A percentile compares a stretch with the other conserved stretches of the same genome.
These are phyloP conservation scores for Aspergillus niger DNA, from an alignment of 2,329 filamentous ascomycete genomes.

Conservation along the genomic window DNA sequence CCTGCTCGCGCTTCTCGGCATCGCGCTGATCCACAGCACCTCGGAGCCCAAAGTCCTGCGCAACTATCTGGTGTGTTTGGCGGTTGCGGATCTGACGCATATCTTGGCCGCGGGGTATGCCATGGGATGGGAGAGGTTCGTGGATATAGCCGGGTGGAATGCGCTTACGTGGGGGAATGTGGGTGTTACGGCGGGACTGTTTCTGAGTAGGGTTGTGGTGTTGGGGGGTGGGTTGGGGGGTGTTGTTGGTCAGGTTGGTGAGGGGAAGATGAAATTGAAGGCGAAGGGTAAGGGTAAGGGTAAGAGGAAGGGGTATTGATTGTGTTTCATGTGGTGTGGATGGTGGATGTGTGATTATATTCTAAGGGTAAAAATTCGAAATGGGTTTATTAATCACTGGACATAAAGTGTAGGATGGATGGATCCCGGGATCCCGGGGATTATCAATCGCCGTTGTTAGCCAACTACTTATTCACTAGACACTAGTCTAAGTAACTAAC, in stretches of 20 bases:
- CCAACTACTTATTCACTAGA: too few relatives aligned
- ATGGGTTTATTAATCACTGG: too few relatives aligned
- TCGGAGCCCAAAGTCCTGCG: constrained; percentile 66
- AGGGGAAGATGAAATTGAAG: background rate
- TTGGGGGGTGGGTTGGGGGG: constrained; percentile 61
- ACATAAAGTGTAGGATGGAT: too few relatives aligned
- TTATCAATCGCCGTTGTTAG: too few relatives aligned
- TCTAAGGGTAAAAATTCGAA: too few relatives aligned
- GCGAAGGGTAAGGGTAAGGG: too few relatives aligned
- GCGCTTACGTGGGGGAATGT: constrained; percentile 73
- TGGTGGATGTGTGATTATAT: too few relatives aligned
- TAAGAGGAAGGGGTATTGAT: background rate
- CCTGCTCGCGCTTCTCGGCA: constrained; percentile 64
- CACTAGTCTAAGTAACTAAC: too few relatives aligned
- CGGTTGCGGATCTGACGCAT: constrained; percentile 68
- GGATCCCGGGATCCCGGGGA: too few relatives aligned
- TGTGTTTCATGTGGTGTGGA: too few relatives aligned
- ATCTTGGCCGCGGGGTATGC: constrained; percentile 62
- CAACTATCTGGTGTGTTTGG: constrained; percentile 67
- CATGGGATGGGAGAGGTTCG: constrained; percentile 58
- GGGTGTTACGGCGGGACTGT: constrained; percentile 63
- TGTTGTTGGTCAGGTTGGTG: constrained; percentile 51
- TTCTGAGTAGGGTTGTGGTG: constrained; percentile 59
- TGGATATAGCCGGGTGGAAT: constrained; percentile 65
- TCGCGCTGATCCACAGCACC: constrained; percentile 65